Percentiles rank a stretch among this genome's conserved stretches.
These are phyloP conservation scores for Mycena sp. DNA, from an alignment of 1,284 basidiomycete genomes.

Conservation along the genomic window DNA sequence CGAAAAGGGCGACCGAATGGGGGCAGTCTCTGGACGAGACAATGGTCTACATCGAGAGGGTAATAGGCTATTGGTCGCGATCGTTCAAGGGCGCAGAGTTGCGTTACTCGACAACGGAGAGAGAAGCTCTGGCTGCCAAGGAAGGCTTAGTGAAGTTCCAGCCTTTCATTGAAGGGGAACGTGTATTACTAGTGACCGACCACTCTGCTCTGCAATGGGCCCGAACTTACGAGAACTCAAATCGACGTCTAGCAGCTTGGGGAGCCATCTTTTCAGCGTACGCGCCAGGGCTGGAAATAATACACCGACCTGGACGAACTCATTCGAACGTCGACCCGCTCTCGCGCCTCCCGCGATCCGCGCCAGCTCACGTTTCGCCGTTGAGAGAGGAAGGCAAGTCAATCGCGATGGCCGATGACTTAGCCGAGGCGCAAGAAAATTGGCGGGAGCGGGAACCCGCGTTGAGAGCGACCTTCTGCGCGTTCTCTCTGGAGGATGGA, in stretches of 20 bases:
- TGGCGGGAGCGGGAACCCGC: neutral
- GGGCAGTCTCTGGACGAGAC: too few species aligned
- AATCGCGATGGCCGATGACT: neutral
- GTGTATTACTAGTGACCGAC: constrained; percentile 33
- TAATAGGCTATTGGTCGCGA: too few species aligned
- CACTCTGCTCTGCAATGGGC: constrained; percentile 43
- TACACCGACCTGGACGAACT: constrained; percentile 49
- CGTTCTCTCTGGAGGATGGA: neutral
- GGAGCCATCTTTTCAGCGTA: constrained; percentile 39
- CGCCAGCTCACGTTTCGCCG: constrained; percentile 1
- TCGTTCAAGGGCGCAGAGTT: too few species aligned
- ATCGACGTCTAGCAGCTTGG: constrained; percentile 34
- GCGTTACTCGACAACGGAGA: neutral
- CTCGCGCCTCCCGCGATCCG: constrained; percentile 32
- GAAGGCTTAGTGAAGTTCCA: constrained; percentile 46
- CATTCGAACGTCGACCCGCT: constrained; percentile 44
- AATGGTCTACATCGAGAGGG: too few species aligned
- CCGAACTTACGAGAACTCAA: constrained; percentile 23
- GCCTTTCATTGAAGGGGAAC: constrained; percentile 47
- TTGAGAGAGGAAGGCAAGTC: neutral
- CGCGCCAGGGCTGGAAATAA: constrained; percentile 43
- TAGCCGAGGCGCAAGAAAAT: neutral
- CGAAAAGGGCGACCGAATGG: too few species aligned
- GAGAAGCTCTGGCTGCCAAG: constrained; percentile 39
- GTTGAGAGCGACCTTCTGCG: neutral